Evolutionary conservation across 1,139 yeast species (phyloP), one percentile per base, ranked within the genome.

Genomic region (Pichia cactophila): DNA sequence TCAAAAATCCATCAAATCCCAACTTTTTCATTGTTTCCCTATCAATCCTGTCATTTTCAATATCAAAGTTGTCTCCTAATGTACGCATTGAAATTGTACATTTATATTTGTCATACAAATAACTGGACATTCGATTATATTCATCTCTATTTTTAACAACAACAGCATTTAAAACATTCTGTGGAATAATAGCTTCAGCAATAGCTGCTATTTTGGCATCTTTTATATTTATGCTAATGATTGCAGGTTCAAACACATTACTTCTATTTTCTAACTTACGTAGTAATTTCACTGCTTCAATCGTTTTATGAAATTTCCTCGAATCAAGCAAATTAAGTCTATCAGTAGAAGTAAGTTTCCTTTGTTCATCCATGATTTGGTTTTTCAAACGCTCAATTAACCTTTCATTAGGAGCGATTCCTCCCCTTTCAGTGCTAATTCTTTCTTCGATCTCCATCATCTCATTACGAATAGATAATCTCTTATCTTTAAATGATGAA

Each of bases 1-100:
- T 67, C 37, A 89, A 60, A 58, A 78, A 86, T 0, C 96, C 94
- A 53, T 86, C 96, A 64, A 92, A 87, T 0, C 96, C 96, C 29
- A 69, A 64, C 1, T 56, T 43, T 36, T 56, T 59, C 5, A 89
- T 58, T 41, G 69, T 63, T 9, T 69, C 73, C 9, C 53, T 54
- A 0, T 72, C 48, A 20, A 72, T 49, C 26, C 47, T 42, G 29
- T 51, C 50, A 5, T 68, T 67, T 2, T 64, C 65, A 4, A 54
- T 49, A 20, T 65, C 51, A 7, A 58, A 57, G 9, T 61, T 48
- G 2, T 46, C 42, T n/a, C 38, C 38, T 33, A 71, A 54, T 47
- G 78, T 79, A 59, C 78, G 72, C 26, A 78, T 70, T 35, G 78
- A 68, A 4, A 78, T 74, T 45, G 68, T 69, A 41, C 54, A 47